Conservation (phyloP, 2,329 filamentous ascomycete genomes). For the Daldinia sp. region DNA sequence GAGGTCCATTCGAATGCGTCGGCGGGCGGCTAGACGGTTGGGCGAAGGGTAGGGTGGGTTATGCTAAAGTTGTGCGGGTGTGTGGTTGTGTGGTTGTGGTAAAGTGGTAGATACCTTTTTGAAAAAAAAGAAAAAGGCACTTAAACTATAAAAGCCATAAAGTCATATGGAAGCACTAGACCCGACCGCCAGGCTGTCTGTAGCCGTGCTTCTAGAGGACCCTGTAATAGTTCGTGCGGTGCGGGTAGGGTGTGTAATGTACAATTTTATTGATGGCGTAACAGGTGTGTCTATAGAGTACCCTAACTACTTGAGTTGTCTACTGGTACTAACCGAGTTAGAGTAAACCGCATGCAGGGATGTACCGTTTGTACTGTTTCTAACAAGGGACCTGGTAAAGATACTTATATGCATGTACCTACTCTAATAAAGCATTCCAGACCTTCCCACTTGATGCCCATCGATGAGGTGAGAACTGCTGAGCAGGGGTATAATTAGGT, state of each 20-base stretch:
- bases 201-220: constrained; percentile 18
- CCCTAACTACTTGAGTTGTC: too few relatives aligned
- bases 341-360: not conserved
- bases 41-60: constrained; percentile 21
- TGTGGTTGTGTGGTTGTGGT: constrained; percentile 3
- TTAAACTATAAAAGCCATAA: not conserved
- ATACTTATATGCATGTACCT: constrained; percentile 5
- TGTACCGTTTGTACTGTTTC: not conserved
- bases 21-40: constrained; percentile 35
- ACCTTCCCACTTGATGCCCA: not conserved
- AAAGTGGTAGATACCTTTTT: too few relatives aligned
- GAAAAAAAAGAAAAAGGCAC: too few relatives aligned
- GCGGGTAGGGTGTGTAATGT: constrained; percentile 19
- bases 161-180: too few relatives aligned
- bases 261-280: constrained; percentile 9
- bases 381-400: not conserved
- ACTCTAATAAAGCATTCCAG: not conserved
- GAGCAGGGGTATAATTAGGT: not conserved
- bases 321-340: not conserved
- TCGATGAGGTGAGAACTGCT: constrained; percentile 28
- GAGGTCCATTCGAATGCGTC: constrained; percentile 33
- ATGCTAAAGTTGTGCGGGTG: constrained; percentile 23
- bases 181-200: constrained; percentile 24
- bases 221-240: constrained; percentile 28
- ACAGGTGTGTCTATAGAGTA: constrained; percentile 16